Conservation (phyloP, 192 early-diverging fungal genomes). For the Allomyces arbusculus region DNA sequence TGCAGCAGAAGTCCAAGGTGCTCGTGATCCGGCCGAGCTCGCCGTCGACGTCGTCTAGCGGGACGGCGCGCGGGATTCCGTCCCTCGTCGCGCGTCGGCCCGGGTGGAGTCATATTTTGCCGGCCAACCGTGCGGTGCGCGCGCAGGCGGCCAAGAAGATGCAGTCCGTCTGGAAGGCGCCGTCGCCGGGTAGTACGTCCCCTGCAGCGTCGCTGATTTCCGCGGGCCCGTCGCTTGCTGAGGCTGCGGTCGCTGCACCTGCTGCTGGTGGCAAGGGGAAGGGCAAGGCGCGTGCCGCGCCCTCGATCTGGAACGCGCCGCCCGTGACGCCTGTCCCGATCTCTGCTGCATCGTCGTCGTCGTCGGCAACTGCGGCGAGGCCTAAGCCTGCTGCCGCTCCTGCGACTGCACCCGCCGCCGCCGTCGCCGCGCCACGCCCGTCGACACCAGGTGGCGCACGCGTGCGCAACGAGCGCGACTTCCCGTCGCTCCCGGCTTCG, state of each 20-base stretch:
- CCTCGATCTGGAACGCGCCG: background rate
- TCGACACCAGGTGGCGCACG: background rate
- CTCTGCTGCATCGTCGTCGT: background rate
- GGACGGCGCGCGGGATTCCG: no score
- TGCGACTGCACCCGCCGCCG: background rate
- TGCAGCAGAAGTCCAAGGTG: no score
- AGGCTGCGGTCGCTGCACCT: no score
- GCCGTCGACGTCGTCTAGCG: no score
- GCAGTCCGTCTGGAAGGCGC: no score
- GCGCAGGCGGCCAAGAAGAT: background rate
- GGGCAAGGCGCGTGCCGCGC: no score
- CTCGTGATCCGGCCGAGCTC: no score
- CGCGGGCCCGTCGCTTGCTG: no score
- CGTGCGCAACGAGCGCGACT: background rate
- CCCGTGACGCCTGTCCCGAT: background rate
- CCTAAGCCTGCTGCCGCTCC: background rate
- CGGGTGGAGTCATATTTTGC: background rate
- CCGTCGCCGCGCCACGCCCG: background rate
- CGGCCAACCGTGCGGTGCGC: background rate
- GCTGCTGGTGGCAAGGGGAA: no score
- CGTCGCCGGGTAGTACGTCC: no score
- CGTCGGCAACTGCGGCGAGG: background rate
- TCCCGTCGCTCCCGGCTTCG: background rate
- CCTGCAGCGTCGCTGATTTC: no score
- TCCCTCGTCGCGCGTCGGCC: background rate